Base-by-base conservation (phyloP, 2,329 filamentous ascomycete genomes). In the Parastagonospora avenae region DNA sequence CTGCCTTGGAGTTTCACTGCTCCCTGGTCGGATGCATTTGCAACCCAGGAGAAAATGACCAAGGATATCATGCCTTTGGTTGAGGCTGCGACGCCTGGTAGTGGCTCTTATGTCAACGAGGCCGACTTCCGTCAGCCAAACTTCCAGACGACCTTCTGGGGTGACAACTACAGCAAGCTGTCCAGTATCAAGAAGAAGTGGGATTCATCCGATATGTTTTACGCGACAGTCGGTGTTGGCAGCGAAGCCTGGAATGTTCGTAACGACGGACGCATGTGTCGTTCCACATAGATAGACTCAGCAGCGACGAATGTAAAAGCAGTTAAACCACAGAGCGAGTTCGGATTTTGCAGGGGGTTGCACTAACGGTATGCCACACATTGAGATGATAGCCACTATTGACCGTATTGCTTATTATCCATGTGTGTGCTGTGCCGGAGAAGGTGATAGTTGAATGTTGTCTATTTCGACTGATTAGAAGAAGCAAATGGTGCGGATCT, bases 401-500 rank as follows among this genome's bases (percentile, higher is more conserved):
- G 19, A 24, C 19, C 19, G 19, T 24, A 24, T 24, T 24, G 19
- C 19, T 24, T 24, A 24, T 5, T 5, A 24, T 24, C 19, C 19
- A 24, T 24, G 19, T 24, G 19, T 24, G 19, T 24, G 19, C 19
- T 24, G 19, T 24, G 19, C 19, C 19, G 19, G 5, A 24, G 35
- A 15, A 8, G 15, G 16, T 35, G 11, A n/a, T 6, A 35, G 9
- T 35, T n/a, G 32, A 35, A 12, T 11, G 5, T 35, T 33, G 31
- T 33, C 4, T 11, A 33, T 3, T 14, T 16, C 19, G 19, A 24
- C 36, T 15, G 33, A n/a, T 15, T 54, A 75, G 50, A 74, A 77
- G 58, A 76, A 76, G 47, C 69, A 73, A 54, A 76, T 76, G 8
- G 73, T 74, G 42, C 74, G 51, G 48, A 77, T 73, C 63, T 76